Percentiles rank a stretch among this genome's conserved stretches.
Evolutionary conservation across 169 alveolate species (phyloP).

Genomic region (Plasmodium vivax): DNA sequence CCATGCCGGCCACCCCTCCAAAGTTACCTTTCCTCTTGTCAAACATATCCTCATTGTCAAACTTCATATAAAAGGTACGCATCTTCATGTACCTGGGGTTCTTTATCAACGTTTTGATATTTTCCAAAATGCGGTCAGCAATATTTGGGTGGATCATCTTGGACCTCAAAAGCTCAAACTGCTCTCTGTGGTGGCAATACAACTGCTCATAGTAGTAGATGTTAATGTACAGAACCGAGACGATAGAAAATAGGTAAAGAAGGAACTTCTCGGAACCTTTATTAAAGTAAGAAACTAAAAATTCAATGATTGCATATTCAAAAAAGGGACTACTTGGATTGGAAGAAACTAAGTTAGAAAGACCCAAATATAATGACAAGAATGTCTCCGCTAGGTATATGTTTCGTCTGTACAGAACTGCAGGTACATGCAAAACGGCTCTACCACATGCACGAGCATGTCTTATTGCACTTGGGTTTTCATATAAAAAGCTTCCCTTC

Average conservation of each 20-base stretch:
- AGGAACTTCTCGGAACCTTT: slow-evolving; percentile 57
- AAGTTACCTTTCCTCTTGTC: slow-evolving; percentile 20
- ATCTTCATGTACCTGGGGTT: slow-evolving; percentile 10
- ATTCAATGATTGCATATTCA: slow-evolving; percentile 60
- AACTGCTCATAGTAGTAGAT: slow-evolving; percentile 70
- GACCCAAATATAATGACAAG: slow-evolving; percentile 69
- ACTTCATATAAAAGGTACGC: neutral
- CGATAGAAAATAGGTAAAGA: slow-evolving; percentile 31
- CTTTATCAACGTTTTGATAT: neutral
- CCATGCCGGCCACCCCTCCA: neutral
- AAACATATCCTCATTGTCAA: slow-evolving; percentile 19
- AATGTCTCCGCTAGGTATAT: slow-evolving; percentile 62
- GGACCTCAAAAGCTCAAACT: slow-evolving; percentile 13
- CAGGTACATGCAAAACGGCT: slow-evolving; percentile 55
- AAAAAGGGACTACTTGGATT: slow-evolving; percentile 72
- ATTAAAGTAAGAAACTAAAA: slow-evolving; percentile 35
- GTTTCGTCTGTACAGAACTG: slow-evolving; percentile 61
- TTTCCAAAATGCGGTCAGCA: slow-evolving; percentile 1
- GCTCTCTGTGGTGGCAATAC: slow-evolving; percentile 14
- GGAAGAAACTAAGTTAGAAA: slow-evolving; percentile 73
- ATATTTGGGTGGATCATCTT: slow-evolving; percentile 61
- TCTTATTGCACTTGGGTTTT: neutral
- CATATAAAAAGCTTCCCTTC: slow-evolving; percentile 27
- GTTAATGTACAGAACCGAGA: slow-evolving; percentile 42
- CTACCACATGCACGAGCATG: slow-evolving; percentile 46